phyloP scores from a whole-genome alignment of 1,139 yeast genomes.

The Chernovozyma sophiae-reginae region DNA sequence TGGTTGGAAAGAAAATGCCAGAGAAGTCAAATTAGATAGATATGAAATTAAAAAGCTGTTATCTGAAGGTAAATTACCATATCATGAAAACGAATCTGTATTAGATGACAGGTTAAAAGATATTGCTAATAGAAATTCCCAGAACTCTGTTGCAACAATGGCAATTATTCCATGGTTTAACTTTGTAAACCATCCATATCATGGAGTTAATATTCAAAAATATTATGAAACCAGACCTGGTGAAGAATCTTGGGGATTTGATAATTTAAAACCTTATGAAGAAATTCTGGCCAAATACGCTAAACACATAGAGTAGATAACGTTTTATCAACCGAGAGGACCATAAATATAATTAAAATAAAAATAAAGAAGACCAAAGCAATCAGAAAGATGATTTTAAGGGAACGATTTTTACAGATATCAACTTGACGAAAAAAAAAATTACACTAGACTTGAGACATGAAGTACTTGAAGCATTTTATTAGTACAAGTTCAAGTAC shows the following conservation, averaged over 20 bases:
- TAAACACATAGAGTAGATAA: constrained; percentile 23
- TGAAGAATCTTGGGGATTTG: constrained; percentile 48
- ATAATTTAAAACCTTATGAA: constrained; percentile 39
- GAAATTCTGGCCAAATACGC: constrained; percentile 44
- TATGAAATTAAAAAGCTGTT: constrained; percentile 67
- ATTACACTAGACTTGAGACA: too few relatives aligned
- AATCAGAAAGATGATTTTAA: neutral
- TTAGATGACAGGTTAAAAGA: constrained; percentile 72
- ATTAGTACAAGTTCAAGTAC: too few relatives aligned
- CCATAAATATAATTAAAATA: neutral
- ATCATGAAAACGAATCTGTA: constrained; percentile 52
- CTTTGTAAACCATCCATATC: constrained; percentile 76
- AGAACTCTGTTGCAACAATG: constrained; percentile 59
- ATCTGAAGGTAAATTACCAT: constrained; percentile 65
- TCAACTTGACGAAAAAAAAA: too few relatives aligned
- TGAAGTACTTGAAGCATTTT: too few relatives aligned
- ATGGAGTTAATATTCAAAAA: constrained; percentile 69
- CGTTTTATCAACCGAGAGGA: too few relatives aligned
- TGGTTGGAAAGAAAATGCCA: constrained; percentile 71
- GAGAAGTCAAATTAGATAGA: constrained; percentile 72
- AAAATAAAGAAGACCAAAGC: neutral
- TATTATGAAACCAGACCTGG: constrained; percentile 65
- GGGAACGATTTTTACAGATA: too few relatives aligned
- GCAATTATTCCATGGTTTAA: constrained; percentile 82
- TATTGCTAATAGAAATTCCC: constrained; percentile 76